Evolutionary conservation across 169 alveolate genomes (phyloP), one percentile per base, ranked within the genome.

Genomic region (Plasmodium reichenowi): DNA sequence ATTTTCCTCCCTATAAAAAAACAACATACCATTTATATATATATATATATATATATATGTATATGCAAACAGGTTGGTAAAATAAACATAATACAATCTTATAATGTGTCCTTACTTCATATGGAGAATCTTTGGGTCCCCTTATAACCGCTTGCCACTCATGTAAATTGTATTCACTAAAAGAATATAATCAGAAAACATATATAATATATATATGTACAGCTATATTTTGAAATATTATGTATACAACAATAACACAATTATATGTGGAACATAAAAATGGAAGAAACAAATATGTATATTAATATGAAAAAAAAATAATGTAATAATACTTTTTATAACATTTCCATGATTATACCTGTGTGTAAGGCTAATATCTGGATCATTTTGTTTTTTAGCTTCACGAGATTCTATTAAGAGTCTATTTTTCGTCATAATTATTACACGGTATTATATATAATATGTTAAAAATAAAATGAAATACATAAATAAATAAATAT

Each of bases 111-210:
- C 88, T 66, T 68, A 96, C 98, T 92, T 96, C 98, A 88, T 96
- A 98, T 20, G 99, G 99, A 2, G 98, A 95, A 68, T 95, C 98
- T 22, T 88, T 94, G 2, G 99, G 99, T 0, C 99, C 99, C 59
- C 87, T 89, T 54, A 97, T 92, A 45, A 95, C 88, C 4, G 98
- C 99, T 38, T 93, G 88, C 98, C 99, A 97, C 86, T 93, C 92
- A 73, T 92, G 88, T 38, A 97, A 20, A 75, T 95, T 93, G 59
- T 95, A 94, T 68, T 93, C 94, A 50, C 97, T 85, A 29, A 60
- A 0, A 64, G 26, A 22, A 17, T 8, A 15, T 26, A 54, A 26
- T 29, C 26, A 54, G 59, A 73, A 10, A 12, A 24, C 8, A 75
- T 4, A 32, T 48, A 50, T 52, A 52, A 75, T 13, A 66, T 20